Evolutionary conservation across 2,329 filamentous ascomycete species (phyloP), one percentile per base, ranked within the genome.

Genomic region (Penicillium palitans): DNA sequence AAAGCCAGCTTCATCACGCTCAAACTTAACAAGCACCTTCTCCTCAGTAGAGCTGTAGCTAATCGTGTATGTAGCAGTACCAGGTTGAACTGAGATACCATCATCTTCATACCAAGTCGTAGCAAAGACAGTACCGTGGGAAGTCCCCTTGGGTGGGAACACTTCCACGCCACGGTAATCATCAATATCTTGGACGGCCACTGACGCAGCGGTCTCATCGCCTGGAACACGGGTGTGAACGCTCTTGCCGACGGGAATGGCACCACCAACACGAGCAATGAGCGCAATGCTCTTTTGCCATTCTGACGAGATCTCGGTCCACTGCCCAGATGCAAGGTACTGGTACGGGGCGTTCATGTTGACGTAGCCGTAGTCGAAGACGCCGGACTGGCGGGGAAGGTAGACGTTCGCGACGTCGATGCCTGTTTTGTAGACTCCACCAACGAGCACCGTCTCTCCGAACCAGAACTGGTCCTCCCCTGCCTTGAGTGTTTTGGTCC

Each of bases 401-500:
- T 91, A 91, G 9, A 91, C 74, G 12, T 75, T 80, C 0, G 83
- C 84, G 12, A 74, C 78, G 24, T 72, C 79, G 2, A 79, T 77
- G 4, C 84, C 85, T 0, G 86, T 76, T 65, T 87, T 81, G 66
- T 88, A 90, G 0, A 90, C 86, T 5, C 88, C 87, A 2, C 86
- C 86, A 8, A 91, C 76, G 0, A 91, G 78, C 9, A 90, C 74
- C 0, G 81, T 79, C 55, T 89, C 85, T 12, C 88, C 88, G 25
- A 90, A 82, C 87, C 87, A 91, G 76, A 87, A 91, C 68, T 91
- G 88, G 4, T 83, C 83, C 64, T 90, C 88, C 8, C 87, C 87
- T 31, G 83, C 78, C 55, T 83, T 86, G 3, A 90, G 74, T 0
- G 78, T 67, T 48, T 79, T 79, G 2, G 76, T 84, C 88, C 88